A percentile compares a stretch with the other conserved stretches of the same genome.
These are phyloP conservation scores for Yamadazyma conglobata DNA, from an alignment of 1,139 yeast species.

Conservation along the genomic window DNA sequence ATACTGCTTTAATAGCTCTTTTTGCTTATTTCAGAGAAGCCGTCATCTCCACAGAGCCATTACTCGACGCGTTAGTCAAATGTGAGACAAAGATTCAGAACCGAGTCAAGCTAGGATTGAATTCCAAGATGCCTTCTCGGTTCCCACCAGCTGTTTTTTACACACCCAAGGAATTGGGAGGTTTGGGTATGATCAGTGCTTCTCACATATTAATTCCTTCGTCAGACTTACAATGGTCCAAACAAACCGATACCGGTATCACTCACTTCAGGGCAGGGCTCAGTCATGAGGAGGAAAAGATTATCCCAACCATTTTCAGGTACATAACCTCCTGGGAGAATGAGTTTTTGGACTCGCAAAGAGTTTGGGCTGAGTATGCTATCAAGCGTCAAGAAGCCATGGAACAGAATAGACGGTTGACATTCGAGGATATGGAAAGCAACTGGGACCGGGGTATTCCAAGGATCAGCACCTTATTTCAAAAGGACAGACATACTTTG, in stretches of 20 bases:
- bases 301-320: constrained; percentile 90
- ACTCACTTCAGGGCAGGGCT: constrained; percentile 94
- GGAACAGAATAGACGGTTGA: constrained; percentile 79
- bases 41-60: constrained; percentile 72
- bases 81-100: constrained; percentile 94
- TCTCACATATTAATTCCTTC: constrained; percentile 94
- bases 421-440: constrained; percentile 87
- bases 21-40: constrained; percentile 95
- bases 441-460: constrained; percentile 98
- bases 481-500: constrained; percentile 89
- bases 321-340: constrained; percentile 96
- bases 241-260: constrained; percentile 91
- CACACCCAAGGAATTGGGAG: constrained; percentile 96
- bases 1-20: constrained; percentile 81
- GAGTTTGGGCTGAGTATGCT: constrained; percentile 98
- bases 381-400: constrained; percentile 84
- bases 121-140: constrained; percentile 97
- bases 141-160: constrained; percentile 99
- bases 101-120: constrained; percentile 89
- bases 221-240: constrained; percentile 86
- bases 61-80: constrained; percentile 80
- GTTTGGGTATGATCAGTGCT: constrained; percentile 96
- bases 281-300: constrained; percentile 73
- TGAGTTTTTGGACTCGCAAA: constrained; percentile 87
- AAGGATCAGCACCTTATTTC: constrained; percentile 90